A percentile compares a stretch with the other conserved stretches of the same genome.
These are phyloP conservation scores for Colletotrichum kahawae DNA, from an alignment of 2,329 filamentous ascomycete genomes.

Conservation along the genomic window DNA sequence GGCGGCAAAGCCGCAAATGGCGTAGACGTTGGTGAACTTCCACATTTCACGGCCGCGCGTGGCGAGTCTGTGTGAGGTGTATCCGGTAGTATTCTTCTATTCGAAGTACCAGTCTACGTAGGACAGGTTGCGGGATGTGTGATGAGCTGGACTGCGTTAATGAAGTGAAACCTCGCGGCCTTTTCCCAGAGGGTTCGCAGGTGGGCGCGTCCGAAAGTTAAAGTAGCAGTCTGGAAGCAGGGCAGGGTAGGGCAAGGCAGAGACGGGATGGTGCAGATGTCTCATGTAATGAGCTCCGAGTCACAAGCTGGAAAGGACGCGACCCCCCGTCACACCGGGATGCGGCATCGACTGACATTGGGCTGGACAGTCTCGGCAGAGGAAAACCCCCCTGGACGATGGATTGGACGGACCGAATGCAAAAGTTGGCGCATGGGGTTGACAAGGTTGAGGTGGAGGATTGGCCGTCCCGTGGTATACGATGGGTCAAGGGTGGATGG, in stretches of 20 bases:
- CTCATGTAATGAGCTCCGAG: background rate
- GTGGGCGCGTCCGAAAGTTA: background rate
- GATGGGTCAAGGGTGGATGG: background rate
- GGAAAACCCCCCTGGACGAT: background rate
- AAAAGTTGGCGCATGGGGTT: slow-evolving; percentile 19
- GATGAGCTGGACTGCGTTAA: background rate
- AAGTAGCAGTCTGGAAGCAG: background rate
- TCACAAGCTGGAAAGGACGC: background rate
- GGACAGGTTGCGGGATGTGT: background rate
- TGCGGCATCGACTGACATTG: slow-evolving; percentile 12
- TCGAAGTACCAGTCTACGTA: background rate
- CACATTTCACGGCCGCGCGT: slow-evolving; percentile 38
- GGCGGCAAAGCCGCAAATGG: slow-evolving; percentile 66
- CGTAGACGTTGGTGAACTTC: slow-evolving; percentile 58
- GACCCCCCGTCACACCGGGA: background rate
- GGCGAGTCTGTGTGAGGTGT: background rate
- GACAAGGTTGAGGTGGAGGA: slow-evolving; percentile 15
- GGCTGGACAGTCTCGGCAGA: background rate
- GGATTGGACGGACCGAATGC: slow-evolving; percentile 20
- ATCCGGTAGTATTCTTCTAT: background rate
- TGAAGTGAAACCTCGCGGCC: background rate
- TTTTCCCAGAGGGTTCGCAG: background rate
- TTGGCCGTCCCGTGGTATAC: background rate
- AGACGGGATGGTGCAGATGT: background rate
- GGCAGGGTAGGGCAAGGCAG: background rate